Evolutionary conservation across 2,329 filamentous ascomycete genomes (phyloP), one percentile per base, ranked within the genome.

Genomic region (Aureobasidium sp.): DNA sequence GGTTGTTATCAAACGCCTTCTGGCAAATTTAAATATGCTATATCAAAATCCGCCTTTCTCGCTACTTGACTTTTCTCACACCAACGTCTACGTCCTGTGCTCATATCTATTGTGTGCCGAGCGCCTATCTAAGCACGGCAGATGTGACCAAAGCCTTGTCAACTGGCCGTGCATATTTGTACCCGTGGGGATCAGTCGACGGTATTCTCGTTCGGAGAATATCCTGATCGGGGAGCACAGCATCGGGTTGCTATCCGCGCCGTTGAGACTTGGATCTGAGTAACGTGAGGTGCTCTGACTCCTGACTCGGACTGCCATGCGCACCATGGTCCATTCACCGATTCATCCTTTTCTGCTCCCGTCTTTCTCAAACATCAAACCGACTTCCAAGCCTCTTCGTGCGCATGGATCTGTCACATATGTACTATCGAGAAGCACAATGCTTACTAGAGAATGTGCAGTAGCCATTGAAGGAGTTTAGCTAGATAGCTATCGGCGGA

Each of bases 181-280:
- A 21, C 29, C 6, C 13, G 21, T 11, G 29, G 53, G 11, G 30
- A 21, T 21, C 21, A 21, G 21, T 21, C 21, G 21, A 32, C 15
- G 42, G 32, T 58, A 21, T 37, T 4, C 1, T 42, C 54, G 42
- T 58, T 58, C 21, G 13, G 25, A 37, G 21, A 9, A 21, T 48
- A 15, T 16, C 21, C 30, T 16, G 30, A 39, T 37, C 32, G 54
- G 42, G 54, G 9, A 29, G 30, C 54, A 58, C 54, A 48, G 34
- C 54, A 58, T 48, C 54, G 54, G 54, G 21, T 55, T 36, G 54
- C 32, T 48, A 58, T 48, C 54, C 54, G 42, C 42, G 54, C 54
- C 54, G 54, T 58, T 58, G 32, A 32, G 39, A 48, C 34, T 34
- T 37, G 54, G 29, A 58, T 58, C 42, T 47, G 32, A 37, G 54